A percentile compares a stretch with the other conserved stretches of the same genome.
Conservation (phyloP, 805 yeast genomes). For the Candida cerambycidarum region DNA sequence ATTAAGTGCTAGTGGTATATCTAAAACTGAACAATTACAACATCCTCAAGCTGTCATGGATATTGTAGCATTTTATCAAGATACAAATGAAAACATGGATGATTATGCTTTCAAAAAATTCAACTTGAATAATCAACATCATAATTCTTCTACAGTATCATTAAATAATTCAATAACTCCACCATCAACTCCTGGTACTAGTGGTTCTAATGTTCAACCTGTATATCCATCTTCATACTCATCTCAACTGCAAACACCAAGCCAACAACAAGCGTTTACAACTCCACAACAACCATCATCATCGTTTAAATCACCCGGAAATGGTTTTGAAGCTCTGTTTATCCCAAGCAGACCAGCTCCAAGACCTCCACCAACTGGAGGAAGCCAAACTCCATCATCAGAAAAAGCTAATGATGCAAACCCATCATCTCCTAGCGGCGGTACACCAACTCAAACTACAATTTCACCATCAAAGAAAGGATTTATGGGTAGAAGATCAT, state of each 20-base stretch:
- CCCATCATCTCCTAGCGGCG: no score
- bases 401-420: conserved; percentile 15
- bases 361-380: conserved; percentile 44
- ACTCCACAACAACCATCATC: conserved; percentile 10
- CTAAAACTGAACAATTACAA: conserved; percentile 82
- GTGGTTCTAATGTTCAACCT: neutral
- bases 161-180: conserved; percentile 30
- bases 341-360: conserved; percentile 73
- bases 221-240: conserved; percentile 8
- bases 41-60: conserved; percentile 95
- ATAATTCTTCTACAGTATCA: conserved; percentile 23
- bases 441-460: conserved; percentile 4
- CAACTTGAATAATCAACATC: conserved; percentile 21
- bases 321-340: conserved; percentile 40
- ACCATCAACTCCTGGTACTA: conserved; percentile 24
- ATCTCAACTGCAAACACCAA: neutral
- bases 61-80: conserved; percentile 82
- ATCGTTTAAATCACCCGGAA: conserved; percentile 6
- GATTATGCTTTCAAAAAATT: conserved; percentile 46
- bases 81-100: conserved; percentile 42
- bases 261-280: neutral
- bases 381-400: conserved; percentile 4
- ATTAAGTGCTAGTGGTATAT: conserved; percentile 81
- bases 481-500: conserved; percentile 35
- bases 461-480: conserved; percentile 12